phyloP scores from a whole-genome alignment of 148 eudicot species.

The Euryodendron excelsum region DNA sequence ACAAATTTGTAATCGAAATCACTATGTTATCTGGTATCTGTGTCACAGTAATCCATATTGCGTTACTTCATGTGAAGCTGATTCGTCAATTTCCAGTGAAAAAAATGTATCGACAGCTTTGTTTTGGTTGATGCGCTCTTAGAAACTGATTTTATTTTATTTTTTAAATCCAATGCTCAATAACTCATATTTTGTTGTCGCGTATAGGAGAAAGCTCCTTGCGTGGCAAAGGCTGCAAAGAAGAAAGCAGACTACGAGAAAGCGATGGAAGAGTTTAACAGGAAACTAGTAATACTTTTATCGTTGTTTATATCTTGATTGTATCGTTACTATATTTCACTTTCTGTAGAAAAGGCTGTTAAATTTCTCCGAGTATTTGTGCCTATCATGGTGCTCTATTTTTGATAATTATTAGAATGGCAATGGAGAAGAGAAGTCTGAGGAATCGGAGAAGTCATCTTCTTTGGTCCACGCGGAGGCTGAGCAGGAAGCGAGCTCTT shows the following conservation, averaged over 20 bases:
- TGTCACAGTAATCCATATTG: not conserved
- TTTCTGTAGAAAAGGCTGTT: not conserved
- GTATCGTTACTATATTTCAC: not conserved
- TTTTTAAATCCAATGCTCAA: not conserved
- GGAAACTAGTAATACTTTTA: conserved; percentile 12
- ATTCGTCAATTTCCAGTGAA: not conserved
- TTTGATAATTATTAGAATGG: not conserved
- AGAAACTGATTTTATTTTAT: no score
- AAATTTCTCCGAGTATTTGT: not conserved
- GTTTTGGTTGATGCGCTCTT: no score
- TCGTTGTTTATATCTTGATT: not conserved
- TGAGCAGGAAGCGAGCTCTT: conserved; percentile 23
- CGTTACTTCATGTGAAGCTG: not conserved
- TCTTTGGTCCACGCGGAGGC: conserved; percentile 8
- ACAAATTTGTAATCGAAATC: not conserved
- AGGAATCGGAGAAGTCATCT: conserved; percentile 14
- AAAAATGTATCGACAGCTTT: not conserved
- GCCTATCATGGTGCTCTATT: not conserved
- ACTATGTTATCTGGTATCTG: not conserved
- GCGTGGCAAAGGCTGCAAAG: conserved; percentile 21
- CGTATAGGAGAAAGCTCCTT: conserved; percentile 28
- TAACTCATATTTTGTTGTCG: not conserved
- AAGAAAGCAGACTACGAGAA: conserved; percentile 25
- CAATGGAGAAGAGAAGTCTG: not conserved
- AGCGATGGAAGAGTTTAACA: conserved; percentile 14